Percentiles rank a stretch among this genome's conserved stretches.
Conservation (phyloP, 192 early-diverging fungal species). For the Coemansia sp. region DNA sequence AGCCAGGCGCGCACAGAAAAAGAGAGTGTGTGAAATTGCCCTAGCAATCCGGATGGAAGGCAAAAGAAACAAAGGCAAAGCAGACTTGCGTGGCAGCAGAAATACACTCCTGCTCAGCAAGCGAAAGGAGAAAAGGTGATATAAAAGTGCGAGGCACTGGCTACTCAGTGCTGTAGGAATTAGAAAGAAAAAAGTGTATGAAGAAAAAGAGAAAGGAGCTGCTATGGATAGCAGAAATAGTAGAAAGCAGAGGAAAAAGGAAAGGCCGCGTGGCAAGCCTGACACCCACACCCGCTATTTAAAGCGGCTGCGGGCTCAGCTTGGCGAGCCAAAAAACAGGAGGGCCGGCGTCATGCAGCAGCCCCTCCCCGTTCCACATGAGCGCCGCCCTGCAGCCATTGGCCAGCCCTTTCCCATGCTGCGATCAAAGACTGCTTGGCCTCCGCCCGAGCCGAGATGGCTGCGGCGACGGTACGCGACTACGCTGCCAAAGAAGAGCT, state of each 20-base stretch:
- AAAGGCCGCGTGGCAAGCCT: conserved; percentile 2
- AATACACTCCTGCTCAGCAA: background rate
- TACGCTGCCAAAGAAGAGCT: no score
- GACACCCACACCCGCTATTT: conserved; percentile 2
- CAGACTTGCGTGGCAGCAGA: background rate
- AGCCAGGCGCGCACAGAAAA: background rate
- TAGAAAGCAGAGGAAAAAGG: background rate
- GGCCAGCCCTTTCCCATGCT: background rate
- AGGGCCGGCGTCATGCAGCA: background rate
- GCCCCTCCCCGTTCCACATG: conserved; percentile 13
- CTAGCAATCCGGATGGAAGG: background rate
- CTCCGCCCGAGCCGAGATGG: background rate
- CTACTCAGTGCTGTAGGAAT: background rate
- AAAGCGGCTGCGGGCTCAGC: conserved; percentile 9
- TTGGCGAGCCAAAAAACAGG: background rate
- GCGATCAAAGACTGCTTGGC: conserved; percentile 10
- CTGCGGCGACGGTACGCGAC: no score
- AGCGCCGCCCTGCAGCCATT: conserved; percentile 9
- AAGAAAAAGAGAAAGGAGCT: conserved; percentile 2
- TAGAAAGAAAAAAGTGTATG: conserved; percentile 8
- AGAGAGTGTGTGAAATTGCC: background rate
- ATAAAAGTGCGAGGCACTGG: conserved; percentile 1
- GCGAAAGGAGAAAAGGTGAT: background rate
- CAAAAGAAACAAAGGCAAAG: conserved; percentile 2
- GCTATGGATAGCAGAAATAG: background rate